These are phyloP conservation scores for Suillus subaureus DNA, from an alignment of 768 basidiomycete species.

Conservation along the genomic window DNA sequence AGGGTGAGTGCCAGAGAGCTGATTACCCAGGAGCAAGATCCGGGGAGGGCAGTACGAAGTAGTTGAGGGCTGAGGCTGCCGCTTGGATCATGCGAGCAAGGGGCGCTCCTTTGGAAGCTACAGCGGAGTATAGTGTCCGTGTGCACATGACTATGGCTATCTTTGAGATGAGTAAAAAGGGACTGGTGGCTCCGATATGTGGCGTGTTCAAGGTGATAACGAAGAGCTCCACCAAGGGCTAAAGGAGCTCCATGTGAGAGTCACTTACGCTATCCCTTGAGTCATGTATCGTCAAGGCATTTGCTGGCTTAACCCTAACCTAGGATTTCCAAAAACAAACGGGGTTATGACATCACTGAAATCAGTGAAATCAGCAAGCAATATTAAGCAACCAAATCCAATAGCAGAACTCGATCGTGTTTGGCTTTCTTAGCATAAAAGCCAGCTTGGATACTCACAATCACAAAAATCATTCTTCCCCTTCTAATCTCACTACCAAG, in stretches of 20 bases:
- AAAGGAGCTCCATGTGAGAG: not conserved
- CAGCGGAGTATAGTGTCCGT: too few relatives aligned
- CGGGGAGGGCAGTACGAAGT: too few relatives aligned
- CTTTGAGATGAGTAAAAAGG: not conserved
- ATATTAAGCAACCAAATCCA: not conserved
- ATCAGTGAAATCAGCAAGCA: not conserved
- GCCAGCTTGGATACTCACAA: constrained; percentile 5
- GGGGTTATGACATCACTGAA: constrained; percentile 27
- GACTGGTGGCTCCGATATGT: too few relatives aligned
- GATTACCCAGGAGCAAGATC: too few relatives aligned
- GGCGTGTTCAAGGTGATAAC: constrained; percentile 57
- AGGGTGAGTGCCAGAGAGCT: too few relatives aligned
- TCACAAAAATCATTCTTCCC: constrained; percentile 9
- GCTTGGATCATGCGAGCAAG: too few relatives aligned
- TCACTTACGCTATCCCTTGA: too few relatives aligned
- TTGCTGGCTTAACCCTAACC: not conserved
- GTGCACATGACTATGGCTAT: not conserved
- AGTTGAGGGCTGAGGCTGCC: too few relatives aligned
- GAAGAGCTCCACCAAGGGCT: constrained; percentile 8
- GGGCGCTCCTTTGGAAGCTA: too few relatives aligned
- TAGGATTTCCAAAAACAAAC: not conserved
- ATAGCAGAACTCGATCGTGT: not conserved
- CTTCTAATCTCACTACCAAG: not conserved
- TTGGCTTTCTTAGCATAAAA: constrained; percentile 10
- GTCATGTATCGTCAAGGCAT: too few relatives aligned